phyloP scores from a whole-genome alignment of 148 eudicot species.

The Nepenthes mirabilis region DNA sequence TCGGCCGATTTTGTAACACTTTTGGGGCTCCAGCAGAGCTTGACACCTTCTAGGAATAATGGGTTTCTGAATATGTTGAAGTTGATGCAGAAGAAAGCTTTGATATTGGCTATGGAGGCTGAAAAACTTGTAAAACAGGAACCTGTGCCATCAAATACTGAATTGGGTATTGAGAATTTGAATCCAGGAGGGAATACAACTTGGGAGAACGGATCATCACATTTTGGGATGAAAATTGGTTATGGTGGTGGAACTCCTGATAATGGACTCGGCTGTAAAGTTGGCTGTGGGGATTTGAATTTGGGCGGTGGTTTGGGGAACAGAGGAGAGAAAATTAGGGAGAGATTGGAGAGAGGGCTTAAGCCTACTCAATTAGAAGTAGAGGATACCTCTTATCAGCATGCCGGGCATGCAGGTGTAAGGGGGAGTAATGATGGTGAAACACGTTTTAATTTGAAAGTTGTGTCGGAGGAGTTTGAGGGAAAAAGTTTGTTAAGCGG shows the following conservation, averaged over 20 bases:
- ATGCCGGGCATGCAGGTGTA: constrained; percentile 79
- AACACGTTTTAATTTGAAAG: constrained; percentile 67
- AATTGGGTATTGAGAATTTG: neutral
- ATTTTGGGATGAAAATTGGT: neutral
- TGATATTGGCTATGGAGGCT: constrained; percentile 48
- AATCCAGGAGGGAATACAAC: neutral
- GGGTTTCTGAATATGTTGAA: constrained; percentile 86
- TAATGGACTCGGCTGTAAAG: neutral
- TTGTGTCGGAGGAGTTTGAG: constrained; percentile 64
- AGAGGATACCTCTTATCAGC: constrained; percentile 82
- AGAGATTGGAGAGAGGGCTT: constrained; percentile 49
- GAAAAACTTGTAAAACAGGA: constrained; percentile 5
- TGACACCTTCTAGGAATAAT: constrained; percentile 81
- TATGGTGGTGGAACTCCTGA: neutral
- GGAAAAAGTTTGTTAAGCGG: constrained; percentile 85
- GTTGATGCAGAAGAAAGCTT: constrained; percentile 71
- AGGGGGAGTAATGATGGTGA: constrained; percentile 45
- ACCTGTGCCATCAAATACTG: neutral
- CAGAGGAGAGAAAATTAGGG: constrained; percentile 63
- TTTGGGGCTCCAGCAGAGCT: constrained; percentile 70
- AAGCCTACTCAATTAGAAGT: constrained; percentile 45
- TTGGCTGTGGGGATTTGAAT: neutral
- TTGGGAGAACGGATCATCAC: neutral
- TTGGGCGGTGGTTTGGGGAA: constrained; percentile 26
- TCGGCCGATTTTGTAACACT: constrained; percentile 62